phyloP scores from a whole-genome alignment of 805 yeast species.

The Saccharomycopsis capsularis region DNA sequence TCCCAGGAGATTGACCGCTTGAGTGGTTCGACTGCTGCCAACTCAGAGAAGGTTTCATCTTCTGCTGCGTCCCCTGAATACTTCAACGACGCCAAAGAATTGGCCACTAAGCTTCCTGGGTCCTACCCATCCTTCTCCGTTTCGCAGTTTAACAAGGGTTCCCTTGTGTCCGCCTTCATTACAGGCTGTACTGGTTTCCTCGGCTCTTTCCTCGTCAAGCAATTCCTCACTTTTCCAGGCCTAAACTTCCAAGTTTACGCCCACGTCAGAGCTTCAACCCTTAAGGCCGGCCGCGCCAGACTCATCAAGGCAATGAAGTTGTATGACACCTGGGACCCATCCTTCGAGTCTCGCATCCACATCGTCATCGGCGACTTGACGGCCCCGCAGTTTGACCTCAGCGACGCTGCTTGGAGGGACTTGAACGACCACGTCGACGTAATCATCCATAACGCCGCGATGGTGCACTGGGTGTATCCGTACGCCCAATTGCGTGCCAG shows the following conservation, averaged over 20 bases:
- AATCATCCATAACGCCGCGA: constrained; percentile 92
- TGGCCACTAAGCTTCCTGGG: constrained; percentile 35
- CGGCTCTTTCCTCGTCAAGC: constrained; percentile 82
- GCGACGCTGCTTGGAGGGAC: constrained; percentile 46
- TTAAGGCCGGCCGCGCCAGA: constrained; percentile 68
- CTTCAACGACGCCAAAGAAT: constrained; percentile 64
- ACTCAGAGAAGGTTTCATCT: too few species aligned
- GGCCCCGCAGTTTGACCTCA: constrained; percentile 62
- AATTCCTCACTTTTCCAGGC: constrained; percentile 53
- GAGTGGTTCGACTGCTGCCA: constrained; percentile 15
- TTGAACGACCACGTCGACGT: constrained; percentile 64
- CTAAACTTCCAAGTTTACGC: constrained; percentile 59
- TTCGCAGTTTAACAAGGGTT: constrained; percentile 28
- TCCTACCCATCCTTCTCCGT: constrained; percentile 39
- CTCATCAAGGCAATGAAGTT: constrained; percentile 66
- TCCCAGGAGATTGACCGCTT: constrained; percentile 63
- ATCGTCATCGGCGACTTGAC: constrained; percentile 82
- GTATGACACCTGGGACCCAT: constrained; percentile 62
- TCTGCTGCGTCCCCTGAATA: constrained; percentile 36
- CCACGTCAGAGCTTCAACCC: constrained; percentile 81
- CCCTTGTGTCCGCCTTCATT: constrained; percentile 58
- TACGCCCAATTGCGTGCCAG: constrained; percentile 86
- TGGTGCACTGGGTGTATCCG: constrained; percentile 98
- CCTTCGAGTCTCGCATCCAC: constrained; percentile 41
- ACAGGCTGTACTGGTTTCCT: constrained; percentile 97